These are phyloP conservation scores for Acarospora socialis DNA, from an alignment of 2,329 filamentous ascomycete species.

Conservation along the genomic window DNA sequence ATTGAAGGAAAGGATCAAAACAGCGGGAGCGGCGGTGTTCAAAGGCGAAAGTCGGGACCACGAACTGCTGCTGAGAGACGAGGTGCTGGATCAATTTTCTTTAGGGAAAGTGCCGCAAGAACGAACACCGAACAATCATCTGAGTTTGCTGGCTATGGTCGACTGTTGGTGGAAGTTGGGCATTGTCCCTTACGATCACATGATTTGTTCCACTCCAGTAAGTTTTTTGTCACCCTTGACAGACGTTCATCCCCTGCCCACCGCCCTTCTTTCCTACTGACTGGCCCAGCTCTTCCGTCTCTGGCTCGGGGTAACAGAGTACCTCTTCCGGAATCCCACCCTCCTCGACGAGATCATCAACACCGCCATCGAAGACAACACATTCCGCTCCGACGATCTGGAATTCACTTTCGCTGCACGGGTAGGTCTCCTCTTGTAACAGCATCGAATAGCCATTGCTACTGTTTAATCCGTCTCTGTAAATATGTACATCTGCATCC, in stretches of 20 bases:
- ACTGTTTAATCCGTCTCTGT: slow-evolving; percentile 4
- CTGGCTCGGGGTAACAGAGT: slow-evolving; percentile 94
- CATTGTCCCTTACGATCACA: slow-evolving; percentile 96
- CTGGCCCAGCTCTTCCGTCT: slow-evolving; percentile 83
- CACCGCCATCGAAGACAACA: slow-evolving; percentile 77
- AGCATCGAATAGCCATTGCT: not conserved
- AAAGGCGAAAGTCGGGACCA: slow-evolving; percentile 36
- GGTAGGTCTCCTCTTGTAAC: slow-evolving; percentile 26
- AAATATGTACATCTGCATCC: too few relatives aligned
- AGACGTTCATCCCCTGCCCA: not conserved
- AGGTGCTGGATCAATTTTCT: slow-evolving; percentile 77
- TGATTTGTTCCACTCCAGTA: slow-evolving; percentile 93
- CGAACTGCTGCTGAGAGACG: slow-evolving; percentile 59
- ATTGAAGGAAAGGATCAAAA: slow-evolving; percentile 59
- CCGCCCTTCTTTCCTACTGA: not conserved
- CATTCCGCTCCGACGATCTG: slow-evolving; percentile 86
- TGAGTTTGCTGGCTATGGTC: slow-evolving; percentile 88
- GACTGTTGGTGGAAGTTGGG: slow-evolving; percentile 93
- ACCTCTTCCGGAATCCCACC: slow-evolving; percentile 71
- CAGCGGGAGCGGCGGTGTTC: slow-evolving; percentile 63
- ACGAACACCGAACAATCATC: slow-evolving; percentile 76
- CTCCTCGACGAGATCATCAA: slow-evolving; percentile 73
- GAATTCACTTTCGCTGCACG: slow-evolving; percentile 96
- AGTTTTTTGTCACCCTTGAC: slow-evolving; percentile 18
- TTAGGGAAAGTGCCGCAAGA: slow-evolving; percentile 55